Percentiles rank a stretch among this genome's conserved stretches.
Conservation (phyloP, 108 stramenopile species). For the Fragilaria crotonensis region DNA sequence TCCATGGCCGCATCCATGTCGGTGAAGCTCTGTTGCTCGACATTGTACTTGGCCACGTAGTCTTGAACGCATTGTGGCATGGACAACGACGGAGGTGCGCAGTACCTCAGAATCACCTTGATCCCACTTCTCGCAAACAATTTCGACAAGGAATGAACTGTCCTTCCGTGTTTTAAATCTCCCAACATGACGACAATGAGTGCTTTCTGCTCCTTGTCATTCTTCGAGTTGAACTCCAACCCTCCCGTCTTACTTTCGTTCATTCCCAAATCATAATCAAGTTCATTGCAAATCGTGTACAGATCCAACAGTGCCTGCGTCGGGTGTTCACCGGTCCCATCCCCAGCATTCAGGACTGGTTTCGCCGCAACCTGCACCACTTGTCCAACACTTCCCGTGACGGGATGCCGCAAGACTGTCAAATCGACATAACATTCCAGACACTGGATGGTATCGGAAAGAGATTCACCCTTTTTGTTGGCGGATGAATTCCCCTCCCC, state of each 20-base stretch:
- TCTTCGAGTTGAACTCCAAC: conserved; percentile 15
- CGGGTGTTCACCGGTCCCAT: conserved; percentile 96
- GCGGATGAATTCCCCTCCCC: conserved; percentile 61
- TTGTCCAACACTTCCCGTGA: conserved; percentile 54
- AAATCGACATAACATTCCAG: conserved; percentile 89
- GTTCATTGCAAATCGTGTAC: conserved; percentile 87
- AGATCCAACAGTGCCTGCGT: conserved; percentile 97
- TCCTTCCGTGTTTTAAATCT: conserved; percentile 95
- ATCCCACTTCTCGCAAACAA: conserved; percentile 62
- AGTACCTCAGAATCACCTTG: conserved; percentile 69
- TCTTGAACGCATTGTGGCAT: conserved; percentile 84
- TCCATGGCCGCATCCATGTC: conserved; percentile 46
- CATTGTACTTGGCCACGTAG: conserved; percentile 41
- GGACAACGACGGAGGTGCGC: conserved; percentile 69
- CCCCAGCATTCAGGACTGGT: conserved; percentile 96
- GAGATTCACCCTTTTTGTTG: conserved; percentile 91
- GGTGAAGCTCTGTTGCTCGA: conserved; percentile 50
- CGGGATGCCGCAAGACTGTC: conserved; percentile 87
- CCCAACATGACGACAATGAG: conserved; percentile 77
- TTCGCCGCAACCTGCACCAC: conserved; percentile 12
- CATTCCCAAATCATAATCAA: conserved; percentile 15
- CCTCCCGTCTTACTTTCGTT: too few species aligned
- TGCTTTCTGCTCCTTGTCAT: conserved; percentile 10
- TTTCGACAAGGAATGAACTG: conserved; percentile 91
- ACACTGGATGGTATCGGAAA: conserved; percentile 88